These are phyloP conservation scores for Fusarium acutatum DNA, from an alignment of 2,329 filamentous ascomycete species.

Conservation along the genomic window DNA sequence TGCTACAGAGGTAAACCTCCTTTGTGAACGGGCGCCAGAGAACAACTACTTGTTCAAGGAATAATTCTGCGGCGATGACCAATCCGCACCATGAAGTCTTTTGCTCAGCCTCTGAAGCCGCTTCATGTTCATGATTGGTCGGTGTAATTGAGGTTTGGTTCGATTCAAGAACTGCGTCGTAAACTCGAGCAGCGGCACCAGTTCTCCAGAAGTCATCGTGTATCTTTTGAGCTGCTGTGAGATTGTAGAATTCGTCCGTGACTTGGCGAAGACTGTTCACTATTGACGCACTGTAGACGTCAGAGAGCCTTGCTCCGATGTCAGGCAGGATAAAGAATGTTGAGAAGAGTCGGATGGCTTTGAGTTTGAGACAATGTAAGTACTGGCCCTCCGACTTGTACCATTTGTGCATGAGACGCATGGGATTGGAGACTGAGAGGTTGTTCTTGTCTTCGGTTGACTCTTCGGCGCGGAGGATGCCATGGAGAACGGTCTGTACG, in stretches of 20 bases:
- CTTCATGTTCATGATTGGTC: accelerated
- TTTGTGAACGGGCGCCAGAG: background rate
- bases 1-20: conserved; percentile 1
- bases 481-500: background rate
- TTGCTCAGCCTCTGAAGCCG: background rate
- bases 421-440: background rate
- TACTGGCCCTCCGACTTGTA: background rate
- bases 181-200: background rate
- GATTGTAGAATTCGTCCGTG: background rate
- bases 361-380: background rate
- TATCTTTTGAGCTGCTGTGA: background rate
- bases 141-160: background rate
- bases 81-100: conserved; percentile 6
- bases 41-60: background rate
- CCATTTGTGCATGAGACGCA: background rate
- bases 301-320: background rate
- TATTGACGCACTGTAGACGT: background rate
- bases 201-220: conserved; percentile 4
- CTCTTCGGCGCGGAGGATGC: background rate
- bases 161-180: background rate
- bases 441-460: accelerated
- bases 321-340: background rate
- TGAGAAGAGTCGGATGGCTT: conserved; percentile 7
- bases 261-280: background rate
- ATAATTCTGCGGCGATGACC: background rate